A percentile compares a stretch with the other conserved stretches of the same genome.
Conservation (phyloP, 2,329 filamentous ascomycete species). For the Bertia moriformis region DNA sequence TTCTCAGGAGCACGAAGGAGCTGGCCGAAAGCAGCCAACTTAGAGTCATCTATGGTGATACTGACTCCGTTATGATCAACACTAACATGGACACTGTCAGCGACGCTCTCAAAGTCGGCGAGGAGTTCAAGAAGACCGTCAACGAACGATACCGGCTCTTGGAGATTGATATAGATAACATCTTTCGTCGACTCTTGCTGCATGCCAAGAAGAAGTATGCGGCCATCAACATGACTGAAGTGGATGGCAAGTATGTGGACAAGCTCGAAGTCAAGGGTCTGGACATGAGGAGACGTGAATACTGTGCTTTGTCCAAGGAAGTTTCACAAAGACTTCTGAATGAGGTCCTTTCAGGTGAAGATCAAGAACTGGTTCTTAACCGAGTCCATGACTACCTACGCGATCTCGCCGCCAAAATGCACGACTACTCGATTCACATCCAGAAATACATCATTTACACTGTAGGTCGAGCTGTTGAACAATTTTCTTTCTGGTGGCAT, state of each 20-base stretch:
- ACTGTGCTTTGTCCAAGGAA: constrained; percentile 89
- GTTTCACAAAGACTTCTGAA: constrained; percentile 82
- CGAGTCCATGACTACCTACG: constrained; percentile 89
- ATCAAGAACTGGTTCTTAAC: constrained; percentile 72
- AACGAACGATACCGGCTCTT: constrained; percentile 85
- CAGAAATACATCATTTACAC: constrained; percentile 96
- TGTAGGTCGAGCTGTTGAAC: not conserved
- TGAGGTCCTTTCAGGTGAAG: constrained; percentile 85
- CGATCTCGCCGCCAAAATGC: constrained; percentile 75
- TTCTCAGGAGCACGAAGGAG: constrained; percentile 88
- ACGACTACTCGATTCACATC: constrained; percentile 56
- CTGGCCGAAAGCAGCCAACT: constrained; percentile 81
- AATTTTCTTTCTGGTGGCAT: not conserved
- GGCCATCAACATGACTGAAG: constrained; percentile 81
- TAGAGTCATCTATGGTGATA: constrained; percentile 96
- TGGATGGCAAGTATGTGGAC: constrained; percentile 78
- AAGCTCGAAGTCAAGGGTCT: constrained; percentile 97
- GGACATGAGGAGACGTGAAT: constrained; percentile 95
- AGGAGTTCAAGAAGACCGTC: constrained; percentile 87
- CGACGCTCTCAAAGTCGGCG: constrained; percentile 78
- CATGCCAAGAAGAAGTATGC: constrained; percentile 99
- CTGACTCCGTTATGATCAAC: constrained; percentile 99
- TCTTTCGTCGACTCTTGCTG: constrained; percentile 82
- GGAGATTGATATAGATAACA: constrained; percentile 96
- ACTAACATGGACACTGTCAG: constrained; percentile 89